Evolutionary conservation across 1,139 yeast genomes (phyloP).

Genomic region (Komagataea norvegica): DNA sequence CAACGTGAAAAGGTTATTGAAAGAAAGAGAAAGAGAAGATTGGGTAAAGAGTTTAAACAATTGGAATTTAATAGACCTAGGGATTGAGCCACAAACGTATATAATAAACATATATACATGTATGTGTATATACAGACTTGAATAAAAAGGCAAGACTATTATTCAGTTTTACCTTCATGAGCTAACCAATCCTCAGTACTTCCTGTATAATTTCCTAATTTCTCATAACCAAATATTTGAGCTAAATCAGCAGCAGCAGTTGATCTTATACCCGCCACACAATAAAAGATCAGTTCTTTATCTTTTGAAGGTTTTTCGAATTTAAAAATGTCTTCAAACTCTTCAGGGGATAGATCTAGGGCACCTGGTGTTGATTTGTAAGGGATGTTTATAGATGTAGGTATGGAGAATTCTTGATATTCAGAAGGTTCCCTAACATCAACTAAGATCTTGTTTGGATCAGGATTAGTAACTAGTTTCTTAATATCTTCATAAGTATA

Average conservation of each 20-base stretch:
- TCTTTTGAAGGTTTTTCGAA: constrained; percentile 72
- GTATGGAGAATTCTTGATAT: constrained; percentile 66
- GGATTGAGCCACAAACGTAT: constrained; percentile 8
- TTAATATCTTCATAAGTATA: constrained; percentile 57
- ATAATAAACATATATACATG: neutral
- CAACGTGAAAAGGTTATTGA: constrained; percentile 89
- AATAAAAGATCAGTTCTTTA: constrained; percentile 80
- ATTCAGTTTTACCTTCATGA: constrained; percentile 14
- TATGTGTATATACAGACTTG: too few species aligned
- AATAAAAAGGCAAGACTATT: too few species aligned
- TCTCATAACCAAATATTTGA: constrained; percentile 77
- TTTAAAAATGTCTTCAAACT: constrained; percentile 76
- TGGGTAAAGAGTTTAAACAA: constrained; percentile 85
- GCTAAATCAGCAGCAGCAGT: constrained; percentile 91
- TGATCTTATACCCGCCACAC: constrained; percentile 90
- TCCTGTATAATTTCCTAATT: constrained; percentile 75
- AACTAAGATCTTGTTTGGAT: constrained; percentile 48
- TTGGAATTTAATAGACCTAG: constrained; percentile 50
- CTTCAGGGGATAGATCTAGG: constrained; percentile 69
- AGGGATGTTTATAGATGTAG: constrained; percentile 83
- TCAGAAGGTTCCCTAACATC: constrained; percentile 95
- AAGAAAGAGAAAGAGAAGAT: constrained; percentile 86
- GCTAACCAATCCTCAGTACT: constrained; percentile 81
- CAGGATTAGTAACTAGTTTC: constrained; percentile 39
- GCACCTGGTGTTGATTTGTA: constrained; percentile 95